Evolutionary conservation across 1,139 yeast species (phyloP).

Genomic region (Hanseniaspora uvarum): DNA sequence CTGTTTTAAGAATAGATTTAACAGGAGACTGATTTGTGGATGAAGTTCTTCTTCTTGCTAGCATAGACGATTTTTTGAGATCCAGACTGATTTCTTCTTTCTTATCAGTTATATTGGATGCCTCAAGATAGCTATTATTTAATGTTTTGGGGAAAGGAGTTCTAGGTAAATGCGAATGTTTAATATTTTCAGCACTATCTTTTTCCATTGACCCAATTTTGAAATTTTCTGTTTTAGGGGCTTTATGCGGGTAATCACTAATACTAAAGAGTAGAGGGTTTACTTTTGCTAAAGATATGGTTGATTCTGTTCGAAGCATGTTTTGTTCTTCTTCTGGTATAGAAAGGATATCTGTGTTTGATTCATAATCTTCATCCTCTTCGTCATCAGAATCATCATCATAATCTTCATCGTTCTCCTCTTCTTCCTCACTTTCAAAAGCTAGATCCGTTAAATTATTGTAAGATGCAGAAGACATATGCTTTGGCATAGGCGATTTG

Average conservation of each 20-base stretch:
- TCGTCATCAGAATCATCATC: constrained; percentile 26
- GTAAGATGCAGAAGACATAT: not conserved
- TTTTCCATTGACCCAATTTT: constrained; percentile 12
- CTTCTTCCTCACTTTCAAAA: constrained; percentile 3
- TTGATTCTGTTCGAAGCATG: constrained; percentile 16
- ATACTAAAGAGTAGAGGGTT: constrained; percentile 8
- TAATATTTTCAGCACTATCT: not conserved
- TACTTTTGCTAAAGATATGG: constrained; percentile 16
- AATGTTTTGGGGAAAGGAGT: constrained; percentile 21
- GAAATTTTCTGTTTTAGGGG: constrained; percentile 12
- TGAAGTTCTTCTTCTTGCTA: constrained; percentile 41
- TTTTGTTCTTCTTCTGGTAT: constrained; percentile 18
- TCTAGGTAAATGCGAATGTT: constrained; percentile 20
- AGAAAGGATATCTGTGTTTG: constrained; percentile 20
- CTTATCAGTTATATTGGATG: not conserved
- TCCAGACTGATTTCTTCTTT: constrained; percentile 39
- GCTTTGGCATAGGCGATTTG: constrained; percentile 17
- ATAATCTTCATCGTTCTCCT: constrained; percentile 17
- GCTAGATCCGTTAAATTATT: not conserved
- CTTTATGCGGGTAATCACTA: constrained; percentile 5
- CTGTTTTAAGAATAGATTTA: constrained; percentile 7
- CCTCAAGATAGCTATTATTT: constrained; percentile 17
- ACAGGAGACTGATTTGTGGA: not conserved
- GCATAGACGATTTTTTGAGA: constrained; percentile 49
- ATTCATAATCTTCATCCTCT: constrained; percentile 25